Evolutionary conservation across 805 yeast species (phyloP).

Genomic region (Candida berthetii): DNA sequence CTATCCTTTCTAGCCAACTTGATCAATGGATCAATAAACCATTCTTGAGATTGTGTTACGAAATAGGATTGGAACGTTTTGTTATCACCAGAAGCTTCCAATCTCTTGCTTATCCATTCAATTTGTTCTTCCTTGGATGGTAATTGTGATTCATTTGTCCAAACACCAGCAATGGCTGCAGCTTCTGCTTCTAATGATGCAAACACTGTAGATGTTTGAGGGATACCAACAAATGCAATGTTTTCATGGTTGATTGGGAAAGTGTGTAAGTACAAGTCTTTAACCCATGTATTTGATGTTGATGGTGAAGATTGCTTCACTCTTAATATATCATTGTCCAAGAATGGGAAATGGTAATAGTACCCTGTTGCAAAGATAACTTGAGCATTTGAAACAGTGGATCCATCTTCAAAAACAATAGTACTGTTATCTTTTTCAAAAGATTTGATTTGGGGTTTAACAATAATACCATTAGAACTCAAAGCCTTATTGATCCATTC

Average conservation of each 20-base stretch:
- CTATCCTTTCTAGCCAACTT: conserved; percentile 20
- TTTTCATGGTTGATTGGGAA: conserved; percentile 38
- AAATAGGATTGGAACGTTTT: conserved; percentile 22
- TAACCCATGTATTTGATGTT: conserved; percentile 25
- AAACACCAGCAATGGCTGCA: conserved; percentile 47
- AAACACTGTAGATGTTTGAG: conserved; percentile 36
- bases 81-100: conserved; percentile 15
- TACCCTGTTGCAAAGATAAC: conserved; percentile 36
- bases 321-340: conserved; percentile 13
- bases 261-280: conserved; percentile 36
- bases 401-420: conserved; percentile 14
- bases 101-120: conserved; percentile 23
- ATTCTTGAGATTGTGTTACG: conserved; percentile 4
- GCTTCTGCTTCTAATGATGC: conserved; percentile 42
- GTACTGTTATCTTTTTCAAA: conserved; percentile 2
- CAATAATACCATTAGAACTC: conserved; percentile 24
- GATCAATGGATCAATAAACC: conserved; percentile 19
- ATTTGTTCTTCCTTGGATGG: conserved; percentile 34
- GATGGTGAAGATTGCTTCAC: conserved; percentile 9
- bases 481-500: conserved; percentile 34
- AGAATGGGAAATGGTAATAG: conserved; percentile 32
- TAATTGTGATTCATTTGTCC: conserved; percentile 33
- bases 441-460: conserved; percentile 17
- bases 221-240: conserved; percentile 32
- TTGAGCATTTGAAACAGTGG: conserved; percentile 22